These are phyloP conservation scores for Monosporascus sp. DNA, from an alignment of 2,329 filamentous ascomycete genomes.

Conservation along the genomic window DNA sequence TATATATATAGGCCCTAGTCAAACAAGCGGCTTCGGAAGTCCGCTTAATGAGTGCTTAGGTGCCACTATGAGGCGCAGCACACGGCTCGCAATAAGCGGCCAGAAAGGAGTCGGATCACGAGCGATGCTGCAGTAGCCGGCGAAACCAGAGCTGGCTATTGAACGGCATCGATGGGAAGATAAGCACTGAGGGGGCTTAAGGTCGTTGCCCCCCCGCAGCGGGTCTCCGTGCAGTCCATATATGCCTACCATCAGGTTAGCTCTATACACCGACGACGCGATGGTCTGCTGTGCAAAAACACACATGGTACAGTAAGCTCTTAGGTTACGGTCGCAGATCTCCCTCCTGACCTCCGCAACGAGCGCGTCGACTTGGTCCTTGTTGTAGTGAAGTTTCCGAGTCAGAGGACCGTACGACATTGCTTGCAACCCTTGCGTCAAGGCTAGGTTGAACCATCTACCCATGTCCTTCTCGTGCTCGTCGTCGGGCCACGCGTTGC, in stretches of 20 bases:
- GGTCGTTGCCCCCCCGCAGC: background rate
- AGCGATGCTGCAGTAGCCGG: too few species aligned
- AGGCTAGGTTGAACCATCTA: conserved; percentile 76
- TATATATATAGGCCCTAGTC: too few species aligned
- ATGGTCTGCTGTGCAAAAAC: conserved; percentile 29
- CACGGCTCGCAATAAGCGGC: too few species aligned
- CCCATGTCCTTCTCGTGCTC: conserved; percentile 62
- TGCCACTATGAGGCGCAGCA: too few species aligned
- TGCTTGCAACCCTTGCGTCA: conserved; percentile 68
- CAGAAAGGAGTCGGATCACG: too few species aligned
- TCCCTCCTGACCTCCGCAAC: conserved; percentile 60
- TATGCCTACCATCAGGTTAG: conserved; percentile 17
- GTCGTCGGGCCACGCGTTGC: conserved; percentile 68
- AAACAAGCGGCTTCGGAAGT: too few species aligned
- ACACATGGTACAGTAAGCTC: conserved; percentile 73
- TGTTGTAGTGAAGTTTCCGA: conserved; percentile 54
- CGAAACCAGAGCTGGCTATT: too few species aligned
- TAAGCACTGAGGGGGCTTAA: too few species aligned
- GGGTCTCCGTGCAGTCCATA: conserved; percentile 22
- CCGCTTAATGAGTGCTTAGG: too few species aligned
- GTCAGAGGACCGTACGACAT: conserved; percentile 70
- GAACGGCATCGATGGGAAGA: too few species aligned
- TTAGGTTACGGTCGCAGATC: conserved; percentile 61
- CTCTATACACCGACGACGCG: conserved; percentile 1
- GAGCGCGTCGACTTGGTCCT: conserved; percentile 58